These are phyloP conservation scores for Marasmius oreades DNA, from an alignment of 1,284 basidiomycete species.

Conservation along the genomic window DNA sequence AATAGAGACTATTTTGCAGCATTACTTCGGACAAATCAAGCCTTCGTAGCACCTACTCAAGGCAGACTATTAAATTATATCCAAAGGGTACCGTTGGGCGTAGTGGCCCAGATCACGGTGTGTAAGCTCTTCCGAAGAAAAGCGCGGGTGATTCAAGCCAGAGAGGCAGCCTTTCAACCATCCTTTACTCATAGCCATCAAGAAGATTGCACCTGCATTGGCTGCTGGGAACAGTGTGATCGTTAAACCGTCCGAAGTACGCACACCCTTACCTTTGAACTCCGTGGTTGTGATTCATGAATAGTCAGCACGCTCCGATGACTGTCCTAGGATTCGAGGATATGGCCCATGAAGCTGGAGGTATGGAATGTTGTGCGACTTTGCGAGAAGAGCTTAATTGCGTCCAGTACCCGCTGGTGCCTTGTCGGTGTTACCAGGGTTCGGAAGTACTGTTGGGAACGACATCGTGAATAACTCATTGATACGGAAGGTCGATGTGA, in stretches of 20 bases:
- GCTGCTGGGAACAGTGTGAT: slow-evolving; percentile 82
- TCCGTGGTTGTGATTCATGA: background rate
- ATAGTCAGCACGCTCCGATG: slow-evolving; percentile 64
- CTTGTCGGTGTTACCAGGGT: slow-evolving; percentile 69
- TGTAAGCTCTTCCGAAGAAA: slow-evolving; percentile 11
- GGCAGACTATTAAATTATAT: slow-evolving; percentile 78
- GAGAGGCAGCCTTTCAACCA: slow-evolving; percentile 72
- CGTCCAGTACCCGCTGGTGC: slow-evolving; percentile 68
- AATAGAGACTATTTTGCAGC: slow-evolving; percentile 73
- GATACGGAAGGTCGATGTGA: slow-evolving; percentile 79
- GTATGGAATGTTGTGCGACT: slow-evolving; percentile 33
- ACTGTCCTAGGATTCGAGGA: slow-evolving; percentile 73
- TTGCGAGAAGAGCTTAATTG: slow-evolving; percentile 6
- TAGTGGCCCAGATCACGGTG: slow-evolving; percentile 81
- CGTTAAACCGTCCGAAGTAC: slow-evolving; percentile 78
- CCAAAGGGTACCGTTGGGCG: slow-evolving; percentile 73
- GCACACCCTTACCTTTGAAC: background rate
- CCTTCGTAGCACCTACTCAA: slow-evolving; percentile 72
- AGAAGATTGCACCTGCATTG: slow-evolving; percentile 82
- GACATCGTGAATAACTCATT: slow-evolving; percentile 61
- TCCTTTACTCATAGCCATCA: slow-evolving; percentile 77
- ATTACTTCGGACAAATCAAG: slow-evolving; percentile 63
- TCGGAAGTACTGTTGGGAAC: slow-evolving; percentile 59
- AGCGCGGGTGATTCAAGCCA: too few species aligned
- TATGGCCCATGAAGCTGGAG: slow-evolving; percentile 60